Percentiles rank a stretch among this genome's conserved stretches.
These are phyloP conservation scores for Xylaria cubensis DNA, from an alignment of 495 filamentous ascomycete species.

Conservation along the genomic window DNA sequence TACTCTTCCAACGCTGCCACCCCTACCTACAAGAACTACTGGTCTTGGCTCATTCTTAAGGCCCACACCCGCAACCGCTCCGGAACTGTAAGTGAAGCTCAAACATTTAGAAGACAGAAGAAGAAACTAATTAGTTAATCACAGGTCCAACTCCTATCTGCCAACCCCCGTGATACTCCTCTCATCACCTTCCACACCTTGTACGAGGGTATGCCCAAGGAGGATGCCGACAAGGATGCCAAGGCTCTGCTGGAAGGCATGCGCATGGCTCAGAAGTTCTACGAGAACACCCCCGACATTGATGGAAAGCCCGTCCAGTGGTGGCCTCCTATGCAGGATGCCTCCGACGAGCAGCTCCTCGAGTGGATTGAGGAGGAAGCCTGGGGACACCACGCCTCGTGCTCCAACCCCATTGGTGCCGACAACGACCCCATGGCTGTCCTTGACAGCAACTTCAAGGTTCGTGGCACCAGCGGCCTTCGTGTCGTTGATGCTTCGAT, in stretches of 20 bases:
- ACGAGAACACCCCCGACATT: conserved; percentile 54
- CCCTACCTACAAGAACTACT: conserved; percentile 44
- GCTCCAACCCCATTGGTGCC: conserved; percentile 62
- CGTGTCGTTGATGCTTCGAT: conserved; percentile 67
- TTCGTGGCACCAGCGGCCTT: conserved; percentile 60
- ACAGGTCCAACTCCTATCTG: conserved; percentile 49
- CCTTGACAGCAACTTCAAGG: conserved; percentile 62
- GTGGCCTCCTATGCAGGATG: conserved; percentile 52
- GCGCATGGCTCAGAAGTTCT: conserved; percentile 43
- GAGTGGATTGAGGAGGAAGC: conserved; percentile 57
- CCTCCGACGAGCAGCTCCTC: conserved; percentile 49
- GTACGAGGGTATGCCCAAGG: conserved; percentile 39
- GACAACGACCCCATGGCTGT: conserved; percentile 63
- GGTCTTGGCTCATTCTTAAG: conserved; percentile 60
- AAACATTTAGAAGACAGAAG: neutral
- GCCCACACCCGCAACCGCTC: conserved; percentile 57
- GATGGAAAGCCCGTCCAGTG: conserved; percentile 55
- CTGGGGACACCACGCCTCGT: conserved; percentile 68
- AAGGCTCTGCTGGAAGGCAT: conserved; percentile 52
- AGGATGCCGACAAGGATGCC: conserved; percentile 41
- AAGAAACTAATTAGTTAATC: neutral
- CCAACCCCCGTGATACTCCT: conserved; percentile 63
- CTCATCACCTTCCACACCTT: conserved; percentile 63
- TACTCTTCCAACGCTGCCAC: conserved; percentile 36
- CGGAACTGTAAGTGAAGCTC: conserved; percentile 48